Evolutionary conservation across 805 yeast genomes (phyloP), one percentile per base, ranked within the genome.

Genomic region (Spencermartinsiella europaea): DNA sequence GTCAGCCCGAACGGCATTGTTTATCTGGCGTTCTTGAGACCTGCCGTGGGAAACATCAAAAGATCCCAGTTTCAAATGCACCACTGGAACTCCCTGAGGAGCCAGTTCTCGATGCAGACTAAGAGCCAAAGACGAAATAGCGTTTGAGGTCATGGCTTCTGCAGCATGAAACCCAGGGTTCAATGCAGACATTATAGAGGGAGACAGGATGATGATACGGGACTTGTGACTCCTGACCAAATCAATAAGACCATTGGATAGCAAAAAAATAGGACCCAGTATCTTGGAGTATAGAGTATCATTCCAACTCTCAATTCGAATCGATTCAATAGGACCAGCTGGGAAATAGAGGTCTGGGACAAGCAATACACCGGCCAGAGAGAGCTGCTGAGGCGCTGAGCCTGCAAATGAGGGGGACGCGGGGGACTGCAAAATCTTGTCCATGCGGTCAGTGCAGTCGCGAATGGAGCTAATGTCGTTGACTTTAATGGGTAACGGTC

Each of bases 321-420:
- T 64, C 39, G 75, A 69, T 53, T 83, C 87, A 17, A 81, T 67
- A 0, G 87, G 86, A 0, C 88, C 89, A 2, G 78, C 63, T 3
- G 86, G 85, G 63, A 77, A 81, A 56, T 72, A 77, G 47, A 81
- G 71, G 54, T 79, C 85, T 0, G 95, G 95, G 2, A 86, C 68
- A 36, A 85, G 70, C 5, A 88, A 64, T 15, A 84, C 80, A 2
- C 85, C 86, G n/a, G 74, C 74, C 17, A 87, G 71, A 42, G 70
- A 67, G 51, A 83, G 73, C 36, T 62, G 67, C 54, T 79, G 84
- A 10, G 83, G 73, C 14, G 67, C 64, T 0, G 82, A 81, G 4
- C 80, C 80, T 5, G 74, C 69, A 56, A 82, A 78, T 2, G 87
- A 81, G 4, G 73, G 64, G n/a, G n/a, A n/a, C 34, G 77, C 83